Evolutionary conservation across 2,329 filamentous ascomycete species (phyloP).

Genomic region (Aspergillus felis): DNA sequence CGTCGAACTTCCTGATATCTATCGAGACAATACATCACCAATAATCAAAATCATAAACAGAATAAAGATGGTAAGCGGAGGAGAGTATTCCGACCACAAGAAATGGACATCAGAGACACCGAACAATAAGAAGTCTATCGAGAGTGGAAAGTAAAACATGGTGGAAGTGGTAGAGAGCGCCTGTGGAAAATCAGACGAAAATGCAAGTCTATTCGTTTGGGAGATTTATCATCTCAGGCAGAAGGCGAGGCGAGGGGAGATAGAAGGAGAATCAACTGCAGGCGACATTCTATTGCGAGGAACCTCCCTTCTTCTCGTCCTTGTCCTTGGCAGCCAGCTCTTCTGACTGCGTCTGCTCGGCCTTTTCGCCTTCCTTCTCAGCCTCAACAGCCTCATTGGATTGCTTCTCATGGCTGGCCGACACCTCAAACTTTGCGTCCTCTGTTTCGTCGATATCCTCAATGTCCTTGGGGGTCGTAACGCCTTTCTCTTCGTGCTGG

Average conservation of each 20-base stretch:
- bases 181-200: background rate
- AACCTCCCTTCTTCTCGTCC: constrained; percentile 24
- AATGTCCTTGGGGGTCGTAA: constrained; percentile 73
- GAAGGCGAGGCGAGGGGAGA: constrained; percentile 5
- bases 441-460: constrained; percentile 96
- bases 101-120: background rate
- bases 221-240: background rate
- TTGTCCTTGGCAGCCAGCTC: constrained; percentile 12
- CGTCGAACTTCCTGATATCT: background rate
- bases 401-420: constrained; percentile 44
- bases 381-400: constrained; percentile 43
- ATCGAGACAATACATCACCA: background rate
- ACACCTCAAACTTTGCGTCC: constrained; percentile 52
- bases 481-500: constrained; percentile 69
- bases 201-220: background rate
- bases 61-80: background rate
- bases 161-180: background rate
- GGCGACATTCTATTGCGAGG: constrained; percentile 2
- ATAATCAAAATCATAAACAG: background rate
- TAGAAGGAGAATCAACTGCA: background rate
- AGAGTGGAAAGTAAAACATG: constrained; percentile 8
- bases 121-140: constrained; percentile 11
- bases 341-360: constrained; percentile 25
- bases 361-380: constrained; percentile 36
- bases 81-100: constrained; percentile 1